Base-by-base conservation (phyloP, 2,329 filamentous ascomycete species). In the Colletotrichum orchidophilum region DNA sequence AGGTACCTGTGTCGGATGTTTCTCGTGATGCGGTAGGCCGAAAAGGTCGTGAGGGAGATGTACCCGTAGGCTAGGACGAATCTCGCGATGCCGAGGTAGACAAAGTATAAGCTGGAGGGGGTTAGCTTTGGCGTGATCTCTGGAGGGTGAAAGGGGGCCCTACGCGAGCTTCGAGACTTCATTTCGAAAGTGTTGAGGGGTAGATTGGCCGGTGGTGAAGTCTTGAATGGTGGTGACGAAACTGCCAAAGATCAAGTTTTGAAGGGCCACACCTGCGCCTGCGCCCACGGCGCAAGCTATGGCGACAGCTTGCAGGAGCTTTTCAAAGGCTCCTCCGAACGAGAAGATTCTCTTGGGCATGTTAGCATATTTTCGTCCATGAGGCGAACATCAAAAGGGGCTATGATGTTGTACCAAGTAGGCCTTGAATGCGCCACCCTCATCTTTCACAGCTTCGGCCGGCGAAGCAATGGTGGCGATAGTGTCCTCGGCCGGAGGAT, bases 11-110 rank as follows among this genome's bases (percentile, higher is more conserved):
- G 81, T 11, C 88, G 81, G 35, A 84, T 79, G 35, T 81, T 84
- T 66, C 85, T 84, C 3, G 86, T 86, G 3, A 86, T 86, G 11
- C 86, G 81, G 63, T 85, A 85, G 2, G 87, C 86, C 4, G 85
- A 81, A 49, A 88, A 84, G 3, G 85, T 88, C 24, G 88, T 77
- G 59, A 81, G 78, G 3, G 79, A 75, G 57, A 82, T 82, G 76
- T 83, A 83, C 21, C 83, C 75, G 72, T 90, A 90, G 13, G 85
- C 81, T 18, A 88, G 77, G 26, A 80, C 75, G 70, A 90, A 87
- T 54, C 87, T 85, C 0, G 78, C 88, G 61, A 90, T 80, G 74
- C 89, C 89, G 13, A 91, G 80, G 72, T 90, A 90, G 29, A 90
- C 81, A 74, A 90, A 89, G 76, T 87, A 90, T 6, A 91, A 78